Percentiles rank a stretch among this genome's conserved stretches.
phyloP scores from a whole-genome alignment of 208 protist genomes.

The Naegleria fowleri region DNA sequence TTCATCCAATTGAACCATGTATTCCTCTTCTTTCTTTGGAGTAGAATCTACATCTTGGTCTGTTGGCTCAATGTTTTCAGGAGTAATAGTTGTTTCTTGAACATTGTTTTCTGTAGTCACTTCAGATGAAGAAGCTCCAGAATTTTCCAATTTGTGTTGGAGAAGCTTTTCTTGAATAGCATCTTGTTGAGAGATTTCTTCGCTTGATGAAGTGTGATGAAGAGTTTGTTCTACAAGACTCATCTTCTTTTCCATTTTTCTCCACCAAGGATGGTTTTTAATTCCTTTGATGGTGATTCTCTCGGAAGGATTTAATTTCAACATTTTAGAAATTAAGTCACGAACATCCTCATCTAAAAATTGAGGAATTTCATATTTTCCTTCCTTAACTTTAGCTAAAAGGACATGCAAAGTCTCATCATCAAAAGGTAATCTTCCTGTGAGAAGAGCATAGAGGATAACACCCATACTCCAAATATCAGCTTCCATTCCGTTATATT shows the following conservation, averaged over 20 bases:
- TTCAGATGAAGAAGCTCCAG: background rate
- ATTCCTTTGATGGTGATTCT: slow-evolving; percentile 59
- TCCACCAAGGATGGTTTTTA: slow-evolving; percentile 56
- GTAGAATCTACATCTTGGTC: background rate
- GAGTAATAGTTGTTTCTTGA: background rate
- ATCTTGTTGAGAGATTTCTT: background rate
- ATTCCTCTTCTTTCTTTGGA: background rate
- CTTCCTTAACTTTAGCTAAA: slow-evolving; percentile 32
- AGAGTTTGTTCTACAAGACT: background rate
- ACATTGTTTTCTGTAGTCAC: background rate
- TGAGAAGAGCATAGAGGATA: slow-evolving; percentile 37
- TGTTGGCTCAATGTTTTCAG: background rate
- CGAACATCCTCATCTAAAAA: slow-evolving; percentile 47
- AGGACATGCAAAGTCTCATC: slow-evolving; percentile 24
- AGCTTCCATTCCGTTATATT: slow-evolving; percentile 34
- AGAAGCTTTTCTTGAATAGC: background rate
- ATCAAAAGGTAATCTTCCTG: slow-evolving; percentile 36
- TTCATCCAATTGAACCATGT: background rate
- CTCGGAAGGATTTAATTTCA: slow-evolving; percentile 49
- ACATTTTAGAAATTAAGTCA: slow-evolving; percentile 61
- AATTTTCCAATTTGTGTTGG: background rate
- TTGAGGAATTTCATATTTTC: slow-evolving; percentile 51
- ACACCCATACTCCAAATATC: slow-evolving; percentile 36
- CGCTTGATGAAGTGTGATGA: background rate
- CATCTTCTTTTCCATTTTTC: background rate